phyloP scores from a whole-genome alignment of 2,329 filamentous ascomycete species.

The Aspergillus fijiensis region DNA sequence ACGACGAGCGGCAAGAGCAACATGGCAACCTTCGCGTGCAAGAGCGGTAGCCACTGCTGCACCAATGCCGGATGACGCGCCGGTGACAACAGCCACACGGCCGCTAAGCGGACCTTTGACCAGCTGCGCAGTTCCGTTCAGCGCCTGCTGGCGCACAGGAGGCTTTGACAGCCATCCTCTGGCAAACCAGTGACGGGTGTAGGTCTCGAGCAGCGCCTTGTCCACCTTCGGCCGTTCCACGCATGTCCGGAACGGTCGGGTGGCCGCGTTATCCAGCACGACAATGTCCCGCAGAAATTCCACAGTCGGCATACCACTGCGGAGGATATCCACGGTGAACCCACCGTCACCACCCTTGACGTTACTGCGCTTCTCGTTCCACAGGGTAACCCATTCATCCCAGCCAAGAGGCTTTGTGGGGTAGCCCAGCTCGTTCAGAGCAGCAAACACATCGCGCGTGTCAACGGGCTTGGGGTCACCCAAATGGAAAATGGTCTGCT shows the following conservation, averaged over 20 bases:
- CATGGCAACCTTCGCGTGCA: slow-evolving; percentile 67
- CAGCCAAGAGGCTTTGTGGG: slow-evolving; percentile 65
- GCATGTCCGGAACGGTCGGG: slow-evolving; percentile 57
- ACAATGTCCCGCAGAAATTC: slow-evolving; percentile 70
- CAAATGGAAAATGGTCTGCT: slow-evolving; percentile 69
- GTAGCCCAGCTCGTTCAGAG: slow-evolving; percentile 67
- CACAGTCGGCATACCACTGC: slow-evolving; percentile 74
- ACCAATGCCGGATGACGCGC: slow-evolving; percentile 76
- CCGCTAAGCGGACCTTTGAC: slow-evolving; percentile 63
- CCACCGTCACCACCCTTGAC: slow-evolving; percentile 66
- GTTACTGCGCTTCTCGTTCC: slow-evolving; percentile 68
- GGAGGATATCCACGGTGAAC: slow-evolving; percentile 76
- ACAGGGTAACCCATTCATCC: slow-evolving; percentile 72
- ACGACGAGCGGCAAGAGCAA: slow-evolving; percentile 71
- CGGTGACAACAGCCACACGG: slow-evolving; percentile 72
- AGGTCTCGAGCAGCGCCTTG: slow-evolving; percentile 68
- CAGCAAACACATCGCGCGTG: slow-evolving; percentile 64
- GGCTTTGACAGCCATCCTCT: slow-evolving; percentile 71
- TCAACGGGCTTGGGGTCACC: slow-evolving; percentile 70
- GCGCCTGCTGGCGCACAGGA: slow-evolving; percentile 53
- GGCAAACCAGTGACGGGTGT: slow-evolving; percentile 76
- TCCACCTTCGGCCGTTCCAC: slow-evolving; percentile 70
- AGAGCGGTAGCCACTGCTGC: slow-evolving; percentile 70
- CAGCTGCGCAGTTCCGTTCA: slow-evolving; percentile 46
- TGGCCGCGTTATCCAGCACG: slow-evolving; percentile 69